Evolutionary conservation across 768 basidiomycete genomes (phyloP), one percentile per base, ranked within the genome.

Genomic region (Coprinopsis cinerea): DNA sequence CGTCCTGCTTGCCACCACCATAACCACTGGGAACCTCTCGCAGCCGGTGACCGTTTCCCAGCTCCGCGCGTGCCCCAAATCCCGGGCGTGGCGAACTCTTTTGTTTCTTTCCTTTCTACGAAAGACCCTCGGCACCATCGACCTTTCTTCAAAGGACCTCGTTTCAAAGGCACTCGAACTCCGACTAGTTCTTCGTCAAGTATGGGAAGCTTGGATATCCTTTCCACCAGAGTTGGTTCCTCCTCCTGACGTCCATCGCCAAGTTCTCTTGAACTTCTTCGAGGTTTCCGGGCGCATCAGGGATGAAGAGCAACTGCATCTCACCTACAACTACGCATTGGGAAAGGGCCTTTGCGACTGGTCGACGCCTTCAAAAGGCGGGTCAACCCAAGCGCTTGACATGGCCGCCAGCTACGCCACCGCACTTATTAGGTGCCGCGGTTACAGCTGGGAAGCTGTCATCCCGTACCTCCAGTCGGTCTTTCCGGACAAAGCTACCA

Each of bases 1-100:
- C 6, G 44, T 62, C 4, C 52, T 76, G 13, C 59, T 78, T 35
- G 70, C 73, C 17, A 40, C 17, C 10, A 39, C 35, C 25, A 39
- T 48, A 18, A 23, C 15, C 5, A 11, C 44, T 5, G 42, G 13
- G 10, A 45, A 5, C 20, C 25, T 35, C 28, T 9, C 23, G n/a
- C 30, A 18, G 23, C 37, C 18, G 11, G 10, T 41, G 5, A n/a
- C 26, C 2, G 15, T 41, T 24, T 10, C 20, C 26, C 25, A 27
- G 28, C 24, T 48, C 14, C 6, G n/a, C 15, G 9, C 24, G 5
- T 48, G 36, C 26, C 18, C 48, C 14, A 4, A 41, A 50, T 30
- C 34, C 13, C 27, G 15, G 11, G n/a, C 20, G 10, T 50, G 40
- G 40, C 39, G 32, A 11, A 43, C 41, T 14, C 9, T 50, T 14